phyloP scores from a whole-genome alignment of 495 filamentous ascomycete genomes.

The Talaromyces proteolyticus region DNA sequence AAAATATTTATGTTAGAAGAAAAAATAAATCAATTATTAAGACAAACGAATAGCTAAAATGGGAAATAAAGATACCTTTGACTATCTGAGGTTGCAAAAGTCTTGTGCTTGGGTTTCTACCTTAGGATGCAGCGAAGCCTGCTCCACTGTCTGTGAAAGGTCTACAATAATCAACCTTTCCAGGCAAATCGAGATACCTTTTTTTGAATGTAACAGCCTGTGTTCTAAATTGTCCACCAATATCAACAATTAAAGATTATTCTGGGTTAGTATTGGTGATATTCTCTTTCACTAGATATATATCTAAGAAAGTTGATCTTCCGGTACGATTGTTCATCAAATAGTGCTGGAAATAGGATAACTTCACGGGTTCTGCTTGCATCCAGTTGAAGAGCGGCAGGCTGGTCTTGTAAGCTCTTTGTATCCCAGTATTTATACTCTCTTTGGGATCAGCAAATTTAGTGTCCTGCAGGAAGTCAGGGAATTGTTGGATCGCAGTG shows the following conservation, averaged over 20 bases:
- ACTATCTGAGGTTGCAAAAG: constrained; percentile 25
- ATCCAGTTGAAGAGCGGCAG: constrained; percentile 33
- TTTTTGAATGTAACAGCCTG: constrained; percentile 5
- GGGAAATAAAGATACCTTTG: constrained; percentile 16
- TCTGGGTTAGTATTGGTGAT: constrained; percentile 3
- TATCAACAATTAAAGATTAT: constrained; percentile 11
- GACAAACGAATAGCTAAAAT: constrained; percentile 15
- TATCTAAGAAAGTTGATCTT: constrained; percentile 25
- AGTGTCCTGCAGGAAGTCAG: constrained; percentile 31
- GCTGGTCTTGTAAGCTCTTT: constrained; percentile 33
- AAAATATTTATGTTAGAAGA: background rate
- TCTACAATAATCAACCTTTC: constrained; percentile 37
- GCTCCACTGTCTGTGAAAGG: constrained; percentile 23
- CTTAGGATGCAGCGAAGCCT: constrained; percentile 7
- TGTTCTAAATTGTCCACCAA: constrained; percentile 10
- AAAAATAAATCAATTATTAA: background rate
- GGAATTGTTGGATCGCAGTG: constrained; percentile 22
- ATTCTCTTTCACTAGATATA: constrained; percentile 14
- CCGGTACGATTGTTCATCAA: constrained; percentile 24
- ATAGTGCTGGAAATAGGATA: constrained; percentile 25
- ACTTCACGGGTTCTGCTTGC: constrained; percentile 23
- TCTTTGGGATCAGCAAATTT: constrained; percentile 30
- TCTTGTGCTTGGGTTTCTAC: constrained; percentile 18
- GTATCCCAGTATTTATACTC: constrained; percentile 27
- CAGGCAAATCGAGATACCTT: constrained; percentile 19